Percentiles rank a stretch among this genome's conserved stretches.
phyloP scores from a whole-genome alignment of 2,329 filamentous ascomycete species.

The Onygena corvina region DNA sequence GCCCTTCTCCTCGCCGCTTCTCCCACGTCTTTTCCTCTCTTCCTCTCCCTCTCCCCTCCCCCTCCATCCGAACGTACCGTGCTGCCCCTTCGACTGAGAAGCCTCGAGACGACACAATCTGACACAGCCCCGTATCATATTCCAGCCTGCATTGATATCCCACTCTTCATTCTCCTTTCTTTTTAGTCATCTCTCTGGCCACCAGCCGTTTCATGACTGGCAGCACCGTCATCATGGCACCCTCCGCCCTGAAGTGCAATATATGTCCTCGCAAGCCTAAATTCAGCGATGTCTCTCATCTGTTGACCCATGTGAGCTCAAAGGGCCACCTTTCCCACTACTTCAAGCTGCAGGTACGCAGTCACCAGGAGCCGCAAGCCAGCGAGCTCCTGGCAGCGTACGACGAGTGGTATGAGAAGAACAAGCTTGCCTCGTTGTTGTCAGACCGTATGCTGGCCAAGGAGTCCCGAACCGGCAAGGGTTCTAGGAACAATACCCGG shows the following conservation, averaged over 20 bases:
- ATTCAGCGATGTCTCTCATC: constrained; percentile 83
- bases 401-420: constrained; percentile 63
- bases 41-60: constrained; percentile 8
- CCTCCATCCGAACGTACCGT: not conserved
- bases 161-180: constrained; percentile 12
- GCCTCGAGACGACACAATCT: constrained; percentile 12
- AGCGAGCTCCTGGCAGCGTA: constrained; percentile 53
- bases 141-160: constrained; percentile 10
- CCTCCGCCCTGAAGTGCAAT: constrained; percentile 62
- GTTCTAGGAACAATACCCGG: constrained; percentile 11
- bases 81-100: constrained; percentile 15
- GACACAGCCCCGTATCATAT: constrained; percentile 7
- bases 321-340: constrained; percentile 81
- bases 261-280: constrained; percentile 68
- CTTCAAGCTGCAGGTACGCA: constrained; percentile 66
- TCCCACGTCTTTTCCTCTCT: constrained; percentile 14
- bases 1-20: constrained; percentile 20
- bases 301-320: constrained; percentile 83
- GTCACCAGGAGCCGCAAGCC: constrained; percentile 55
- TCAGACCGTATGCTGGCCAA: constrained; percentile 67
- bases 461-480: constrained; percentile 49
- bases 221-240: constrained; percentile 12
- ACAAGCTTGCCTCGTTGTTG: constrained; percentile 60
- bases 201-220: not conserved
- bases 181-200: not conserved